phyloP scores from a whole-genome alignment of 1,139 yeast genomes.

The Suhomyces maxii region DNA sequence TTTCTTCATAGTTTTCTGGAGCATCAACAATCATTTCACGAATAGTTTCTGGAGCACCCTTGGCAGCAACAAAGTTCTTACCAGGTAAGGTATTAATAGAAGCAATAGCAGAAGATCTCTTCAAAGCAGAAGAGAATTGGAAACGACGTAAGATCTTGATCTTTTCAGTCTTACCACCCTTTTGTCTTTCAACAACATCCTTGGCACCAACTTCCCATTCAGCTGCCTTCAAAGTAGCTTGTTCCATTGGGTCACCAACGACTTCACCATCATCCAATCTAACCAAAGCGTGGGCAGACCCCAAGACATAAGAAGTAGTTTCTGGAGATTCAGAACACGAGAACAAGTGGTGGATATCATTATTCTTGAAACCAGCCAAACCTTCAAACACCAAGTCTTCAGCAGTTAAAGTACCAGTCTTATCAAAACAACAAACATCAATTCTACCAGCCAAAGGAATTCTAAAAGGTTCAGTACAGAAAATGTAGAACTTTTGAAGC shows the following conservation, averaged over 20 bases:
- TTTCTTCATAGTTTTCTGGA: slow-evolving; percentile 81
- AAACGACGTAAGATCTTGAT: slow-evolving; percentile 85
- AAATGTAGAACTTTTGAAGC: slow-evolving; percentile 80
- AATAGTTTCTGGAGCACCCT: slow-evolving; percentile 99
- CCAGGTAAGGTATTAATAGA: slow-evolving; percentile 48
- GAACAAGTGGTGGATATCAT: slow-evolving; percentile 57
- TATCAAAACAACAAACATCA: slow-evolving; percentile 97
- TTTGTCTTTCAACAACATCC: slow-evolving; percentile 57
- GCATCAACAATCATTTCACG: slow-evolving; percentile 69
- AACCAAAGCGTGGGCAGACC: slow-evolving; percentile 96
- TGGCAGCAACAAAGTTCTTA: slow-evolving; percentile 77
- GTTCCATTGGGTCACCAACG: slow-evolving; percentile 99
- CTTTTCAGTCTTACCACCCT: slow-evolving; percentile 44
- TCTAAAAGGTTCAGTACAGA: slow-evolving; percentile 98
- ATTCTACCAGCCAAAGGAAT: slow-evolving; percentile 97
- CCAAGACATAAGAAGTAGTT: slow-evolving; percentile 72
- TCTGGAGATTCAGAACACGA: slow-evolving; percentile 61
- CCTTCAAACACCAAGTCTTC: slow-evolving; percentile 97
- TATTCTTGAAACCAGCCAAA: slow-evolving; percentile 72
- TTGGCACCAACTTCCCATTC: slow-evolving; percentile 81
- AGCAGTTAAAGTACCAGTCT: slow-evolving; percentile 97
- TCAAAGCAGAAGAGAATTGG: slow-evolving; percentile 94
- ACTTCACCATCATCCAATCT: slow-evolving; percentile 92
- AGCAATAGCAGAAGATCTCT: slow-evolving; percentile 93
- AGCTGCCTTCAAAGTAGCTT: slow-evolving; percentile 87